Conservation (phyloP, 805 yeast genomes). For the Wickerhamiella spandovensis region DNA sequence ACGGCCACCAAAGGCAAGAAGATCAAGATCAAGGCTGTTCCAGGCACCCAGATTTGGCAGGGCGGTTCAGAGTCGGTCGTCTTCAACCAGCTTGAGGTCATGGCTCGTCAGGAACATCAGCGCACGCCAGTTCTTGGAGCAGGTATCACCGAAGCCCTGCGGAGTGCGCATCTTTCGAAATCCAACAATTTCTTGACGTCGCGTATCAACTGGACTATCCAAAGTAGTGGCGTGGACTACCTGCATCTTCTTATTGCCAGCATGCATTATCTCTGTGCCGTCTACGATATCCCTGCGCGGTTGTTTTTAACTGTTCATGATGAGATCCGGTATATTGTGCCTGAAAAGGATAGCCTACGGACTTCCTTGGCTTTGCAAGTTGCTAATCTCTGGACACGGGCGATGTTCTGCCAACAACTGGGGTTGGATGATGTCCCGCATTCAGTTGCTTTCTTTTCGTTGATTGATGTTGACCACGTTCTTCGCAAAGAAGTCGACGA, state of each 20-base stretch:
- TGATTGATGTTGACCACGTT: slow-evolving; percentile 80
- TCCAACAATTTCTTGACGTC: slow-evolving; percentile 63
- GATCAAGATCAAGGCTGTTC: slow-evolving; percentile 21
- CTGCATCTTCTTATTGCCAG: slow-evolving; percentile 71
- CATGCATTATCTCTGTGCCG: slow-evolving; percentile 67
- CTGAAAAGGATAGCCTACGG: slow-evolving; percentile 57
- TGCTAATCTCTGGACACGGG: slow-evolving; percentile 89
- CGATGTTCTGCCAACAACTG: slow-evolving; percentile 83
- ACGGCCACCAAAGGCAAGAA: slow-evolving; percentile 66
- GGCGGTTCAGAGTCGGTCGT: slow-evolving; percentile 93
- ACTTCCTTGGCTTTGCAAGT: slow-evolving; percentile 78
- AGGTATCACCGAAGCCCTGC: slow-evolving; percentile 76
- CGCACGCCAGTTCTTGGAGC: slow-evolving; percentile 89
- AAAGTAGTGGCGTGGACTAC: slow-evolving; percentile 95
- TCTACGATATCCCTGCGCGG: slow-evolving; percentile 59
- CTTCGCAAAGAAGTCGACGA: slow-evolving; percentile 85
- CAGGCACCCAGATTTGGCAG: slow-evolving; percentile 22
- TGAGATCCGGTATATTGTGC: slow-evolving; percentile 72
- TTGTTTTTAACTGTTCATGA: slow-evolving; percentile 86
- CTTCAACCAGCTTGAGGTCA: slow-evolving; percentile 75
- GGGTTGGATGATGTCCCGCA: slow-evolving; percentile 87
- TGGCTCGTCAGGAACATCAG: slow-evolving; percentile 72
- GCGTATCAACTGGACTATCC: slow-evolving; percentile 94
- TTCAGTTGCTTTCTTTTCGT: slow-evolving; percentile 88
- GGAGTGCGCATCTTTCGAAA: slow-evolving; percentile 47